Evolutionary conservation across 2,329 filamentous ascomycete genomes (phyloP).

Genomic region (Huntiella moniliformis): DNA sequence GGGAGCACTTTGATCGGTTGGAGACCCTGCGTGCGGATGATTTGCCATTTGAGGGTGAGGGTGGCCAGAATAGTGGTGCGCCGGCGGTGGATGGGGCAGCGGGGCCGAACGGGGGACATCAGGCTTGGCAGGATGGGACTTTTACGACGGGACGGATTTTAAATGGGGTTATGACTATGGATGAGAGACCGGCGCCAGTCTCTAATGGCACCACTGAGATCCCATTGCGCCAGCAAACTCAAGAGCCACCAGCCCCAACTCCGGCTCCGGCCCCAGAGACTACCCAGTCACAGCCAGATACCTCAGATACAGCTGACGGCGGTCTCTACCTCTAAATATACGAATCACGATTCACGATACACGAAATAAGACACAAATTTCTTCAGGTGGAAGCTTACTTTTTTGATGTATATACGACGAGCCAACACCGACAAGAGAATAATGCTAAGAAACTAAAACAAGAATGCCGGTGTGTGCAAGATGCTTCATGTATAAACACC

Average conservation of each 20-base stretch:
- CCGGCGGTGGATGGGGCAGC: background rate
- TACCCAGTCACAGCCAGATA: no score
- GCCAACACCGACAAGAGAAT: slow-evolving; percentile 14
- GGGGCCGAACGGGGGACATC: slow-evolving; percentile 15
- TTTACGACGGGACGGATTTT: slow-evolving; percentile 41
- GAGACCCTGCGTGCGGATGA: slow-evolving; percentile 13
- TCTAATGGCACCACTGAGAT: background rate
- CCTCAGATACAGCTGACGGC: no score
- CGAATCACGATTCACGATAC: no score
- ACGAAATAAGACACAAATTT: background rate
- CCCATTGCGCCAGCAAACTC: no score
- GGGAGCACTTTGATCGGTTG: slow-evolving; percentile 36
- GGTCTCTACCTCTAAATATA: no score
- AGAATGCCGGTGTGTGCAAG: slow-evolving; percentile 6
- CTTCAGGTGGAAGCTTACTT: no score
- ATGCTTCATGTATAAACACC: slow-evolving; percentile 2
- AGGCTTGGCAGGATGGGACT: slow-evolving; percentile 43
- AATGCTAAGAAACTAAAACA: slow-evolving; percentile 14
- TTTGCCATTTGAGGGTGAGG: background rate
- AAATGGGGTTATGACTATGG: slow-evolving; percentile 29
- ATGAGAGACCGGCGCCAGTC: slow-evolving; percentile 13
- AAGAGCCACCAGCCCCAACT: no score
- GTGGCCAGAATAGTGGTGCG: background rate
- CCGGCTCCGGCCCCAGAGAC: no score
- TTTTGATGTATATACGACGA: background rate